These are phyloP conservation scores for Aciculosporium take DNA, from an alignment of 2,329 filamentous ascomycete genomes.

Conservation along the genomic window DNA sequence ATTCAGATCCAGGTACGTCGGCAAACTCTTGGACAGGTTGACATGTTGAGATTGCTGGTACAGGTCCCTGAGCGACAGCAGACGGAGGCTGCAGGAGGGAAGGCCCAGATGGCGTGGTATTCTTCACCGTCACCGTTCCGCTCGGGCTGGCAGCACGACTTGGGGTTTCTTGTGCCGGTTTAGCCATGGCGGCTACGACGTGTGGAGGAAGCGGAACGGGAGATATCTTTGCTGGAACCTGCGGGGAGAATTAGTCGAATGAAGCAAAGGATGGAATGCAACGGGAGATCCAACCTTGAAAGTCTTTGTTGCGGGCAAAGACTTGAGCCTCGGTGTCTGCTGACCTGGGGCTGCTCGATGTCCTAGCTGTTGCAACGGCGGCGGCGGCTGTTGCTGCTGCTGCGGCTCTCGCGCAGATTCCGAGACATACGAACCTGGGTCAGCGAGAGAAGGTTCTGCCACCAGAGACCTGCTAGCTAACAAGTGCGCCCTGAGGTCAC, in stretches of 20 bases:
- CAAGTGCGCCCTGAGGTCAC: conserved; percentile 31
- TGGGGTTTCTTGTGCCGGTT: conserved; percentile 1
- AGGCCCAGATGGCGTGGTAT: conserved; percentile 7
- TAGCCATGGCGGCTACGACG: conserved; percentile 25
- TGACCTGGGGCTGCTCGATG: neutral
- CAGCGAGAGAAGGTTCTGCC: conserved; percentile 9
- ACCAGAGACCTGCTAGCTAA: conserved; percentile 19
- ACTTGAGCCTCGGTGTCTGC: conserved; percentile 13
- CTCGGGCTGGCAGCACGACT: neutral
- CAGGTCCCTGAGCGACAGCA: neutral
- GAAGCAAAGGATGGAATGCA: conserved; percentile 11
- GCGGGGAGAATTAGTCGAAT: conserved; percentile 17
- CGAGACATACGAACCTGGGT: neutral
- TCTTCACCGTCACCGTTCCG: conserved; percentile 7
- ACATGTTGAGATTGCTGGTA: neutral
- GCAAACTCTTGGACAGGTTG: conserved; percentile 20
- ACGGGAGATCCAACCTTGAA: conserved; percentile 20
- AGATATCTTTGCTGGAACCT: conserved; percentile 26
- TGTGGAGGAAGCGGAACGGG: conserved; percentile 30
- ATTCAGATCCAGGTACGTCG: conserved; percentile 28
- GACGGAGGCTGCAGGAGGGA: neutral
- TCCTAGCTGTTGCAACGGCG: neutral
- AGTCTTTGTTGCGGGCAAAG: conserved; percentile 13
- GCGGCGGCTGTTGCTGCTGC: neutral
- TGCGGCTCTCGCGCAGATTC: neutral